Base-by-base conservation (phyloP, 164 flowering plant species). In the Magnolia kwangsiensis region DNA sequence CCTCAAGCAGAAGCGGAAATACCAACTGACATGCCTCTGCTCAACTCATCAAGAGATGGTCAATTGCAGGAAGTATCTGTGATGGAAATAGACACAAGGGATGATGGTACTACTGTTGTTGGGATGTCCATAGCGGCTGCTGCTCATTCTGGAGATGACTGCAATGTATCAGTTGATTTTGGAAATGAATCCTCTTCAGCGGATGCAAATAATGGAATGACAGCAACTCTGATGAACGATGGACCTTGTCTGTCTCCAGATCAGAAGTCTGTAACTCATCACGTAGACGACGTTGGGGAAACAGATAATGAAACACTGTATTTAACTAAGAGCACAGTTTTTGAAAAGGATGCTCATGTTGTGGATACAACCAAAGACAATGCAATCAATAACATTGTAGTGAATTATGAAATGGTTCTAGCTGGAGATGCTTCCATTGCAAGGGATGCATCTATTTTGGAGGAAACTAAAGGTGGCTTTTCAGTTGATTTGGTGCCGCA, bases 21-120 rank as follows among this genome's bases (percentile, higher is more conserved):
- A 51, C 59, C 59, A 51, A 51, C 59, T 51, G 59, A 51, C 59
- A 4, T 51, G 59, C 10, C 59, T 51, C 59, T 9, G 16, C 14
- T 51, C 16, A 51, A 51, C 59, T 51, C 16, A 51, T 51, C 59
- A 3, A 14, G 16, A 51, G 59, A 51, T 67, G 8, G 73, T 73
- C 81, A 81, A 66, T 77, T 61, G 64, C 81, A 76, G 70, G 74
- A 37, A 20, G 77, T 76, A 77, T 37, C 19, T 27, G 27, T 37
- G 45, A 3, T 67, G 84, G 89, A 84, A 77, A 77, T 78, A 76
- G 88, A 80, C 7, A 45, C 58, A 68, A 73, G 19, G 55, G 76
- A 72, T 69, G 31, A 23, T 73, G 81, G 75, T 77, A 78, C 70
- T 79, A 75, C 66, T 51, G 20, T n/a, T 72, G 74, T 55, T 74